Conservation (phyloP, 768 basidiomycete species). For the Kwoniella sp. region DNA sequence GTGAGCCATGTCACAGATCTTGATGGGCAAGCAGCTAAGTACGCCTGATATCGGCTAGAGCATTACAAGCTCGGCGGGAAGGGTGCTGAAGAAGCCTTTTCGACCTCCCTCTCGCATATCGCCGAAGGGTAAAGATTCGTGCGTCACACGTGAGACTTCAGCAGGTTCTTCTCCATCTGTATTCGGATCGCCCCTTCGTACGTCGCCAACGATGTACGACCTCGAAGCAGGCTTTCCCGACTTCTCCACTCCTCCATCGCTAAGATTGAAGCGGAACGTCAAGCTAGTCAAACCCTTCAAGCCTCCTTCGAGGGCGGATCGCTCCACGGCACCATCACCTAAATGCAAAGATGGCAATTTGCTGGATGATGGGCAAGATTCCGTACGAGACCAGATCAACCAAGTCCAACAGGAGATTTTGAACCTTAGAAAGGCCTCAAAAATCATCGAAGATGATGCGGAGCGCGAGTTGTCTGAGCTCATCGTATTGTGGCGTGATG, state of each 20-base stretch:
- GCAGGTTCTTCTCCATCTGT: no score
- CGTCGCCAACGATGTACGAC: no score
- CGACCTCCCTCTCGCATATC: slow-evolving; percentile 20
- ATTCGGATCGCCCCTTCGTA: no score
- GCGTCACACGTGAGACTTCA: no score
- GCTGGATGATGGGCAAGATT: no score
- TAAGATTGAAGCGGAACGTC: not conserved
- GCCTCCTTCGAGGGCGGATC: slow-evolving; percentile 7
- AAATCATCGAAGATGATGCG: slow-evolving; percentile 32
- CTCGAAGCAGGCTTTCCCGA: slow-evolving; percentile 4
- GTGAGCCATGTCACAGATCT: slow-evolving; percentile 14
- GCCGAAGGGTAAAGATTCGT: not conserved
- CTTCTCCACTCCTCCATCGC: slow-evolving; percentile 4
- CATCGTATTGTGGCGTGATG: slow-evolving; percentile 31
- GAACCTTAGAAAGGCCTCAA: slow-evolving; percentile 32
- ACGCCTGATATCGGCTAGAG: slow-evolving; percentile 9
- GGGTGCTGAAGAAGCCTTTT: slow-evolving; percentile 40
- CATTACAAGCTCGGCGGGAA: slow-evolving; percentile 23
- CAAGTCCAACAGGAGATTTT: slow-evolving; percentile 16
- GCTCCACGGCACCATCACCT: slow-evolving; percentile 22
- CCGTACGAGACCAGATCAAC: not conserved
- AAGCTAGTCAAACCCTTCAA: slow-evolving; percentile 27
- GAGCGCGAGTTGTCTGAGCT: slow-evolving; percentile 24
- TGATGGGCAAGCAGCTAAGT: not conserved
- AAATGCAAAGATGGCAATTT: no score